Evolutionary conservation across 1,284 basidiomycete genomes (phyloP).

Genomic region (Somion occarium): DNA sequence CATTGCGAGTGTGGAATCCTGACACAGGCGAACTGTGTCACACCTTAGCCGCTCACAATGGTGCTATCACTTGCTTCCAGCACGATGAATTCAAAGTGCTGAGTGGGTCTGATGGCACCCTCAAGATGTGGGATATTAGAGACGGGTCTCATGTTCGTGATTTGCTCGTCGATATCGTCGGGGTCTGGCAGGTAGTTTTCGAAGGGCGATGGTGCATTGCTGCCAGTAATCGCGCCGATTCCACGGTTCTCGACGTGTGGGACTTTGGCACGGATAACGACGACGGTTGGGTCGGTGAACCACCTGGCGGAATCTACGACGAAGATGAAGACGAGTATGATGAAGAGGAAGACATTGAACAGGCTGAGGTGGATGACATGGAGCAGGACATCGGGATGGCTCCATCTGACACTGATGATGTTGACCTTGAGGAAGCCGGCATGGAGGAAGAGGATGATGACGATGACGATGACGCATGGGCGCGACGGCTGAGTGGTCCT

Average conservation of each 20-base stretch:
- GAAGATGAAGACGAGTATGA: constrained; percentile 44
- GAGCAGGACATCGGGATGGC: constrained; percentile 55
- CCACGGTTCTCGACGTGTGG: constrained; percentile 83
- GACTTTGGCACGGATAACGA: constrained; percentile 66
- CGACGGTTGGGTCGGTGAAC: constrained; percentile 47
- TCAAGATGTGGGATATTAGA: constrained; percentile 94
- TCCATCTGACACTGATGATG: constrained; percentile 46
- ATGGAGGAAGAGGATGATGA: constrained; percentile 20
- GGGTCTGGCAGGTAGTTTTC: constrained; percentile 95
- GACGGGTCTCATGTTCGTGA: constrained; percentile 83
- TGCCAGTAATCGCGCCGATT: constrained; percentile 78
- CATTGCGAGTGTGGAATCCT: constrained; percentile 89
- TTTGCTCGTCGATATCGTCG: constrained; percentile 81
- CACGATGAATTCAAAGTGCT: constrained; percentile 96
- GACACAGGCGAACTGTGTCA: constrained; percentile 75
- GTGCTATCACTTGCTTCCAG: constrained; percentile 96
- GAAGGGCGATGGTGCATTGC: constrained; percentile 90
- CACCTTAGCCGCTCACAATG: constrained; percentile 82
- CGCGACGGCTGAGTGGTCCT: background rate
- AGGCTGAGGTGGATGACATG: constrained; percentile 58
- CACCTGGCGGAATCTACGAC: constrained; percentile 45
- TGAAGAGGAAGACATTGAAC: constrained; percentile 50
- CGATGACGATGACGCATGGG: constrained; percentile 13
- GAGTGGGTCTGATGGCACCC: constrained; percentile 89
- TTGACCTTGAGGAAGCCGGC: constrained; percentile 35